Percentiles rank a stretch among this genome's conserved stretches.
Conservation (phyloP, 2,329 filamentous ascomycete species). For the Colletotrichum gloeosporioides region DNA sequence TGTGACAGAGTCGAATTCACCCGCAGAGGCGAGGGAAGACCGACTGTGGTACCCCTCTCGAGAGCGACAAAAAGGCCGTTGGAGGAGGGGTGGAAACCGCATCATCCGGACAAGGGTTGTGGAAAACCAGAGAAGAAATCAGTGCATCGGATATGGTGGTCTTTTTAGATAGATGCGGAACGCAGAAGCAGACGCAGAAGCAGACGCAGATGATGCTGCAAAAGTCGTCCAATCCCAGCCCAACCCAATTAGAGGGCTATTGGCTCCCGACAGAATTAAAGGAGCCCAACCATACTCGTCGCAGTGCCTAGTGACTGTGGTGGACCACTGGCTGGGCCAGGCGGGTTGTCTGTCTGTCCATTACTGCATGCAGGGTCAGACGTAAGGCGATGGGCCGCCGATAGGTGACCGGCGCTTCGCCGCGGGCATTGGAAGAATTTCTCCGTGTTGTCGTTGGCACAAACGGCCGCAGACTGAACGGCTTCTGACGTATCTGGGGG, state of each 20-base stretch:
- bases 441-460: constrained; percentile 3
- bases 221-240: constrained; percentile 19
- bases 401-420: constrained; percentile 5
- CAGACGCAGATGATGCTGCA: background rate
- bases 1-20: background rate
- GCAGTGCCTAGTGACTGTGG: background rate
- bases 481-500: background rate
- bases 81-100: constrained; percentile 4
- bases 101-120: constrained; percentile 7
- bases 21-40: background rate
- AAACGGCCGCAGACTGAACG: background rate
- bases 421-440: constrained; percentile 19
- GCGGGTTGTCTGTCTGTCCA: background rate
- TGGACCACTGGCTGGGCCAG: background rate
- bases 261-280: constrained; percentile 11
- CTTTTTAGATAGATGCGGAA: background rate
- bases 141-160: background rate
- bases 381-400: constrained; percentile 22
- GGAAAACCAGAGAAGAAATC: background rate
- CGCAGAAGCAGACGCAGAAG: background rate
- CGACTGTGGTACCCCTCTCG: constrained; percentile 5
- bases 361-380: constrained; percentile 24
- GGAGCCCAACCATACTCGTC: constrained; percentile 8
- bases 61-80: background rate
- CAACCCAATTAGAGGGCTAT: constrained; percentile 19